Evolutionary conservation across 2,329 filamentous ascomycete genomes (phyloP).

Genomic region (Immersiporthe knoxdaviesiana): DNA sequence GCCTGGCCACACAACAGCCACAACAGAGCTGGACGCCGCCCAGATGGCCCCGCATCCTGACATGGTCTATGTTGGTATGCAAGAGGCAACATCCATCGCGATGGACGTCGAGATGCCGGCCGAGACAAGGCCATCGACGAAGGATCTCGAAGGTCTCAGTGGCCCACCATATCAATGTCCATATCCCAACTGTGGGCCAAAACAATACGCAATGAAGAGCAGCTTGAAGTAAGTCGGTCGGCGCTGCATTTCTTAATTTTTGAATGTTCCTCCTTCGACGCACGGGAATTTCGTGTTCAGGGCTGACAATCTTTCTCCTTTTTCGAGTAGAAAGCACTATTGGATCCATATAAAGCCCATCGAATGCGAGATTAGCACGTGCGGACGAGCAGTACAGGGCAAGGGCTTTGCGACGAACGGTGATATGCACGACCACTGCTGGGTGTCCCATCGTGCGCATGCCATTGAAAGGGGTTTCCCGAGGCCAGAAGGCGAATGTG

Average conservation of each 20-base stretch:
- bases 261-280: too few relatives aligned
- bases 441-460: constrained; percentile 6
- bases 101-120: neutral
- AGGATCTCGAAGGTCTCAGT: neutral
- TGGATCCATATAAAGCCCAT: neutral
- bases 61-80: neutral
- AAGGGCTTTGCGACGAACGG: constrained; percentile 1
- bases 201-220: neutral
- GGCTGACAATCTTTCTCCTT: neutral
- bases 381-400: neutral
- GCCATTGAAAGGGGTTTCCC: neutral
- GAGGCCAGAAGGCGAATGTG: neutral
- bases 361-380: neutral
- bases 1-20: too few relatives aligned
- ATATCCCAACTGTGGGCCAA: neutral
- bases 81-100: neutral
- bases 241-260: too few relatives aligned
- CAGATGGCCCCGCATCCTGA: neutral
- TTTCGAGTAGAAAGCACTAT: constrained; percentile 13
- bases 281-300: neutral
- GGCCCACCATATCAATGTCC: constrained; percentile 15
- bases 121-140: neutral
- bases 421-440: constrained; percentile 13
- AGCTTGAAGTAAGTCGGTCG: neutral
- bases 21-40: neutral